Evolutionary conservation across 176 grass and related monocot species (phyloP).

Genomic region (Hsuehochloa calcarea): DNA sequence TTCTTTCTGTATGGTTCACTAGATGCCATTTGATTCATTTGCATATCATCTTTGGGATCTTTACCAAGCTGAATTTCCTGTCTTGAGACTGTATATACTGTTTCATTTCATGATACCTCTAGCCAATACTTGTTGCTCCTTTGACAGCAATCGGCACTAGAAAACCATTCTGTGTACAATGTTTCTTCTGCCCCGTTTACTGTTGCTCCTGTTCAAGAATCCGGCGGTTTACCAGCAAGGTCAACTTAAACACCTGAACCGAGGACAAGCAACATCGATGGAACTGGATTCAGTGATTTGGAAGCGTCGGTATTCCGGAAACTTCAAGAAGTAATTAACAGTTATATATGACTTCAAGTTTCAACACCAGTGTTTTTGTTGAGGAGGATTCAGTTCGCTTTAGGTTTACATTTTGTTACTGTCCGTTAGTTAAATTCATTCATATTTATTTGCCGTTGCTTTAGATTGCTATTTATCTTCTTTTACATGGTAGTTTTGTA

Average conservation of each 20-base stretch:
- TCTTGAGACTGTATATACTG: neutral
- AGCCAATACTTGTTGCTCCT: neutral
- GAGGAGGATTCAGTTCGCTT: neutral
- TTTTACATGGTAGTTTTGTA: neutral
- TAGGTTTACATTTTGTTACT: neutral
- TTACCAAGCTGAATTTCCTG: neutral
- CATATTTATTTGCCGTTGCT: neutral
- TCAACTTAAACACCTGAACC: constrained; percentile 49
- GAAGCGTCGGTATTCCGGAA: constrained; percentile 76
- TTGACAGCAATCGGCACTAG: constrained; percentile 50
- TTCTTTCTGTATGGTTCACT: neutral
- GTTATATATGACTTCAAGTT: neutral
- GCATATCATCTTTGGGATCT: neutral
- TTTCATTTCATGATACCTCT: neutral
- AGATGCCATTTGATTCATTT: constrained; percentile 12
- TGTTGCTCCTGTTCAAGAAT: constrained; percentile 69
- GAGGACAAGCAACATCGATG: constrained; percentile 51
- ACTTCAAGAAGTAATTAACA: constrained; percentile 75
- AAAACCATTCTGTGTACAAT: constrained; percentile 48
- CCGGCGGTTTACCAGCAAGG: constrained; percentile 27
- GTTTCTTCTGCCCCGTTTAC: constrained; percentile 55
- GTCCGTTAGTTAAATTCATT: neutral
- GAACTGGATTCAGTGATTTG: constrained; percentile 84
- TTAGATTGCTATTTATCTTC: neutral
- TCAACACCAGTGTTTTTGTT: neutral